Percentiles rank a stretch among this genome's conserved stretches.
These are phyloP conservation scores for Fusarium paranaense DNA, from an alignment of 2,329 filamentous ascomycete genomes.

Conservation along the genomic window DNA sequence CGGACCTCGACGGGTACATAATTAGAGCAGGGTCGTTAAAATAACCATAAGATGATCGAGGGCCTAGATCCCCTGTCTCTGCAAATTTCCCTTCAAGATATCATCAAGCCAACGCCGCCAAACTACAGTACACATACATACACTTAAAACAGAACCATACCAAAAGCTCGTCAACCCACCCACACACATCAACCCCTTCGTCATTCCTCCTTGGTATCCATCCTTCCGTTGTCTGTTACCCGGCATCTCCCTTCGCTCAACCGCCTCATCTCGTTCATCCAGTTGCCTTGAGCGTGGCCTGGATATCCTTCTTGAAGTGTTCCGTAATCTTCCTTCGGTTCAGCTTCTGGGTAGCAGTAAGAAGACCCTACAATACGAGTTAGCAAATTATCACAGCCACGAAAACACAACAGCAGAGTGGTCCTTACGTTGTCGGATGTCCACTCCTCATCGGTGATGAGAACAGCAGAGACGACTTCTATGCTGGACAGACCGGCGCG, in stretches of 20 bases:
- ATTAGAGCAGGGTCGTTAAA: constrained; percentile 11
- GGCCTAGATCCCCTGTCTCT: constrained; percentile 22
- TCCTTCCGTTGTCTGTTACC: constrained; percentile 25
- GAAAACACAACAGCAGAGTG: background rate
- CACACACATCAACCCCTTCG: background rate
- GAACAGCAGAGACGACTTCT: constrained; percentile 81
- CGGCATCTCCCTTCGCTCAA: constrained; percentile 9
- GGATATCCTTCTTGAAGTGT: constrained; percentile 64
- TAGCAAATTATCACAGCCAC: constrained; percentile 20
- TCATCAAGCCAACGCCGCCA: constrained; percentile 43
- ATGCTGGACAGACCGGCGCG: constrained; percentile 75
- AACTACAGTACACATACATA: constrained; percentile 39
- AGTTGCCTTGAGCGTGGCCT: constrained; percentile 52
- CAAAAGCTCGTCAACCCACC: constrained; percentile 5
- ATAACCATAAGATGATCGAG: constrained; percentile 20
- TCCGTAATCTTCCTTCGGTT: constrained; percentile 65
- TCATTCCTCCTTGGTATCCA: constrained; percentile 38
- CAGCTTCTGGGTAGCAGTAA: constrained; percentile 72
- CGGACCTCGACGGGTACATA: background rate
- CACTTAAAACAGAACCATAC: constrained; percentile 31
- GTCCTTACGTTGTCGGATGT: constrained; percentile 82
- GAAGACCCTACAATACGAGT: constrained; percentile 60
- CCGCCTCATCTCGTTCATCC: constrained; percentile 2
- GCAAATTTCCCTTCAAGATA: constrained; percentile 35
- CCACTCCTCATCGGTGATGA: constrained; percentile 88